phyloP scores from a whole-genome alignment of 2,329 filamentous ascomycete genomes.

The Knufia petricola region DNA sequence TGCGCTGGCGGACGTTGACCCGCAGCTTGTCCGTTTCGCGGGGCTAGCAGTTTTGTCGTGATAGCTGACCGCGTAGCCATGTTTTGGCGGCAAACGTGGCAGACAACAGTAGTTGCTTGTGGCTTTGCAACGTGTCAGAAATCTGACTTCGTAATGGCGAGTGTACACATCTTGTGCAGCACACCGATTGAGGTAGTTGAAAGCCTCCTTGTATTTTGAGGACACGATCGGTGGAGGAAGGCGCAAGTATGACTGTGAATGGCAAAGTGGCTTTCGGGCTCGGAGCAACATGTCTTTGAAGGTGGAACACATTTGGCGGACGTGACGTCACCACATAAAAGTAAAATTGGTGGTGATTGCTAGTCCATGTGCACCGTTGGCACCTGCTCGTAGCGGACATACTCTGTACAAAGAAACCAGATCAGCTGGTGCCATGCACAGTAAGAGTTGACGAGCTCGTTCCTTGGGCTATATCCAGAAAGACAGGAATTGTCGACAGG shows the following conservation, averaged over 20 bases:
- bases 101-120: neutral
- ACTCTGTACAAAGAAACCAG: too few relatives aligned
- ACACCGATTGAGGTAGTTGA: neutral
- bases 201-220: neutral
- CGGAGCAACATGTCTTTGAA: neutral
- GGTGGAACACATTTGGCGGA: neutral
- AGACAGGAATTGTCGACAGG: too few relatives aligned
- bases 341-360: too few relatives aligned
- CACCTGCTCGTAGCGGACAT: too few relatives aligned
- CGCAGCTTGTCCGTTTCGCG: neutral
- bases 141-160: neutral
- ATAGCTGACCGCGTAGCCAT: neutral
- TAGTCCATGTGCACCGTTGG: too few relatives aligned
- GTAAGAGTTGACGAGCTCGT: too few relatives aligned
- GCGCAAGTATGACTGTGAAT: too few relatives aligned
- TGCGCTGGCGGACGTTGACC: slow-evolving; percentile 24
- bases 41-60: neutral
- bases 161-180: neutral
- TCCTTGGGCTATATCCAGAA: too few relatives aligned
- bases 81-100: neutral
- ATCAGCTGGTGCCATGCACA: too few relatives aligned
- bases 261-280: neutral
- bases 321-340: too few relatives aligned
- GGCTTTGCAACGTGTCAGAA: neutral
- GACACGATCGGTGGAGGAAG: neutral